Evolutionary conservation across 371 early-diverging fungal species (phyloP), one percentile per base, ranked within the genome.

Genomic region (Apophysomyces ossiformis): DNA sequence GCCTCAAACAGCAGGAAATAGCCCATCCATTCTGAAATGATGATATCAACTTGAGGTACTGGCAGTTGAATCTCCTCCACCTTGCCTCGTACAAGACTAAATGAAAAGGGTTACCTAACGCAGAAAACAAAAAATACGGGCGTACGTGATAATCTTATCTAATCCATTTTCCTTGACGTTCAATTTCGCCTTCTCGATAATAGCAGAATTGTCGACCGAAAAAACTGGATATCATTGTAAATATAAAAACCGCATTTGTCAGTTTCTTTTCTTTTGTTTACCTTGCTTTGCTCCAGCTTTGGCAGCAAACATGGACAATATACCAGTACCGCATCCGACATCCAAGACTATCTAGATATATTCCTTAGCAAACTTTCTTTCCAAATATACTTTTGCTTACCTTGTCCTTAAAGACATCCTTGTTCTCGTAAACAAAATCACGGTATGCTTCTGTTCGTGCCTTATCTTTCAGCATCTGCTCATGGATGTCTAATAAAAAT

Each of bases 261-360:
- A 58, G 32, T 26, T 26, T 26, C 32, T 39, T 13, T 11, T 9
- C 15, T 18, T 43, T 41, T 5, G 1, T n/a, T 63, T 56, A 63
- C 64, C 64, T 62, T 70, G 63, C 37, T 72, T 72, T 43, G 77
- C 77, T 50, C 77, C 80, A 32, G 97, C 90, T 81, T 92, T 93
- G 59, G 98, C 97, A n/a, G 97, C 97, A 84, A 99, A 99, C 97
- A 99, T 96, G 69, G 94, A 93, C 58, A 97, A 84, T 65, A 97
- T 97, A 61, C 95, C 98, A 36, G 98, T 99, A 66, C 99, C 99
- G 69, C 99, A 98, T 61, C 99, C 99, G 41, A 99, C 96, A 67
- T 76, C 76, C 61, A 76, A 54, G 11, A 76, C 76, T 37, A 63
- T 56, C 69, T 69, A 69, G 5, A 50, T 5, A 50, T 21, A 1